phyloP scores from a whole-genome alignment of 108 stramenopile genomes.

The Fistulifera solaris region DNA sequence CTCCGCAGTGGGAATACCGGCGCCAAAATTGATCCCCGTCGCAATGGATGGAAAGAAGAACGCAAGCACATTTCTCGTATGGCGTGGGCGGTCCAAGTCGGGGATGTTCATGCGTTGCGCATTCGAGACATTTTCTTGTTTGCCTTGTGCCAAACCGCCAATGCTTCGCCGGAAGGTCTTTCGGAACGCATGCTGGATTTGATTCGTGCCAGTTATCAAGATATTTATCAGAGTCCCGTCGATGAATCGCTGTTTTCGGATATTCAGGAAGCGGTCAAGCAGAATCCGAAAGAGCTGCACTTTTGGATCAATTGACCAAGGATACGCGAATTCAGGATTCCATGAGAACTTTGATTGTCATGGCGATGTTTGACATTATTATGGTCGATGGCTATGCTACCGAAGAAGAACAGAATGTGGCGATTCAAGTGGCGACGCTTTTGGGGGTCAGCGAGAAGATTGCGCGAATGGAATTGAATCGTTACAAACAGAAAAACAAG shows the following conservation, averaged over 20 bases:
- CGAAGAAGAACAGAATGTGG: conserved; percentile 65
- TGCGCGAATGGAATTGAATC: no score
- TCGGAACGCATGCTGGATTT: not conserved
- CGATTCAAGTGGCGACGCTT: conserved; percentile 36
- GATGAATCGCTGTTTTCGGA: conserved; percentile 1
- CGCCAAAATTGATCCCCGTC: conserved; percentile 14
- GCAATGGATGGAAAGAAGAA: conserved; percentile 7
- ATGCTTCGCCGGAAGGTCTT: conserved; percentile 5
- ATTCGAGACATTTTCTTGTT: conserved; percentile 6
- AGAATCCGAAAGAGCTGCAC: not conserved
- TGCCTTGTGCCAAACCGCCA: conserved; percentile 2
- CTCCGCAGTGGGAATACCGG: conserved; percentile 4
- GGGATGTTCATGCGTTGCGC: not conserved
- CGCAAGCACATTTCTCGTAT: conserved; percentile 5
- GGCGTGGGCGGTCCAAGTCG: conserved; percentile 8
- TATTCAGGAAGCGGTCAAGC: not conserved
- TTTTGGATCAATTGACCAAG: conserved; percentile 5
- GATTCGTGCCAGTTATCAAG: conserved; percentile 3
- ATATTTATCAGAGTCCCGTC: not conserved
- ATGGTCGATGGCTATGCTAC: conserved; percentile 76
- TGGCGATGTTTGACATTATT: conserved; percentile 25
- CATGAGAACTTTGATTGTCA: conserved; percentile 30
- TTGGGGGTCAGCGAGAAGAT: conserved; percentile 11
- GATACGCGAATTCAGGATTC: not conserved
- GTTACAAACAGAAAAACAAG: no score